Evolutionary conservation across 805 yeast genomes (phyloP).

Genomic region (Starmerella stigmatis): DNA sequence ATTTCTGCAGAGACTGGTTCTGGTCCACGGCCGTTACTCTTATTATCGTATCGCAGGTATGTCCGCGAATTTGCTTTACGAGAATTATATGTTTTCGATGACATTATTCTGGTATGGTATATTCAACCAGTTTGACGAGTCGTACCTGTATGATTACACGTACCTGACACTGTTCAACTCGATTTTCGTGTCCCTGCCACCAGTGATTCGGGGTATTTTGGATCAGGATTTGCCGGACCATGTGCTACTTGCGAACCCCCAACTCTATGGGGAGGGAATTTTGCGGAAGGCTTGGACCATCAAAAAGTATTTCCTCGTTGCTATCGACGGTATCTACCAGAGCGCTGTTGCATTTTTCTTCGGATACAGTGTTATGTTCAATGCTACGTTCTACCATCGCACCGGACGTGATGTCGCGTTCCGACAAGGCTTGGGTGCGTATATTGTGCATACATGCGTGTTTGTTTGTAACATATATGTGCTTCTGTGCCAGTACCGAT

Average conservation of each 20-base stretch:
- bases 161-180: slow-evolving; percentile 67
- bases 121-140: slow-evolving; percentile 59
- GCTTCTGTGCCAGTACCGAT: slow-evolving; percentile 55
- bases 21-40: slow-evolving; percentile 81
- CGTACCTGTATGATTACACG: slow-evolving; percentile 68
- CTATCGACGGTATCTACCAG: slow-evolving; percentile 63
- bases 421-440: slow-evolving; percentile 61
- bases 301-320: slow-evolving; percentile 48
- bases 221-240: slow-evolving; percentile 68
- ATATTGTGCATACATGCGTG: slow-evolving; percentile 51
- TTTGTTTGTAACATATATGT: slow-evolving; percentile 57
- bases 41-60: slow-evolving; percentile 63
- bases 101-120: slow-evolving; percentile 71
- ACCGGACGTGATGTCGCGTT: slow-evolving; percentile 52
- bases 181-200: slow-evolving; percentile 73
- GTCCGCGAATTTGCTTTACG: slow-evolving; percentile 71
- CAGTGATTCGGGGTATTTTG: slow-evolving; percentile 56
- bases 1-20: slow-evolving; percentile 49
- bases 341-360: slow-evolving; percentile 59
- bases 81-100: slow-evolving; percentile 62
- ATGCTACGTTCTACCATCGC: slow-evolving; percentile 35
- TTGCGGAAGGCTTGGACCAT: slow-evolving; percentile 53
- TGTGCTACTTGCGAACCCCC: slow-evolving; percentile 58
- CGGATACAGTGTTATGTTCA: slow-evolving; percentile 47
- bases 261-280: slow-evolving; percentile 58